These are phyloP conservation scores for Exophiala mesophila DNA, from an alignment of 2,329 filamentous ascomycete genomes.

Conservation along the genomic window DNA sequence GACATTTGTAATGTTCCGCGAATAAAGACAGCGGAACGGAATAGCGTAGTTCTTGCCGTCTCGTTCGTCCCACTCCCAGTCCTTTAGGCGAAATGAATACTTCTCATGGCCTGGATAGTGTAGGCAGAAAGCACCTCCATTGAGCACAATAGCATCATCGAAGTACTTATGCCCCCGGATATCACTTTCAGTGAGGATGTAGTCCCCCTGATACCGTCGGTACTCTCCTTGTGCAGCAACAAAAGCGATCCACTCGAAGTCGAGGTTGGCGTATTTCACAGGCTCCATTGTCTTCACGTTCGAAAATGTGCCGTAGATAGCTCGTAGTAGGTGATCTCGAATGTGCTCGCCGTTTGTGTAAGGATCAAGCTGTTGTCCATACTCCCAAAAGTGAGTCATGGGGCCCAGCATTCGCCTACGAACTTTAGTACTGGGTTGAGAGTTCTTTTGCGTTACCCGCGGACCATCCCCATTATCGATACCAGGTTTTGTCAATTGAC, in stretches of 20 bases:
- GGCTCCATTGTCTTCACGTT: constrained; percentile 20
- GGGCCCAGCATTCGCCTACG: constrained; percentile 4
- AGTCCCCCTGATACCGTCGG: constrained; percentile 7
- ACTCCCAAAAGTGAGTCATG: constrained; percentile 11
- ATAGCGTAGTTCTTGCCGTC: constrained; percentile 5
- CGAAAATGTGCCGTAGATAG: constrained; percentile 22
- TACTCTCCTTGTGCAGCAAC: constrained; percentile 9
- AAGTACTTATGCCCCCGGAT: constrained; percentile 4
- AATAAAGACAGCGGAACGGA: constrained; percentile 9
- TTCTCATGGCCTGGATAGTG: constrained; percentile 5
- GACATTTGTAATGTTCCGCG: constrained; percentile 3
- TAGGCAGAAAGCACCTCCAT: constrained; percentile 88
- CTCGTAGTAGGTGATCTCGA: constrained; percentile 18
- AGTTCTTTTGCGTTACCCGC: background rate
- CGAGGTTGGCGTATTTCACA: constrained; percentile 18
- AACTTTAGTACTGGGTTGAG: background rate
- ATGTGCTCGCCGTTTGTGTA: constrained; percentile 18
- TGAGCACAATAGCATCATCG: constrained; percentile 75
- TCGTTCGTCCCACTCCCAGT: constrained; percentile 11
- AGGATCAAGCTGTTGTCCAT: constrained; percentile 18
- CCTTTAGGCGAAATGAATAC: constrained; percentile 7
- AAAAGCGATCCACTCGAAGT: constrained; percentile 17
- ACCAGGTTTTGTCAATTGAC: constrained; percentile 4
- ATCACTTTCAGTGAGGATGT: constrained; percentile 7
- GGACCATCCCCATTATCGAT: constrained; percentile 7